These are phyloP conservation scores for Bacidia rubella DNA, from an alignment of 495 filamentous ascomycete genomes.

Conservation along the genomic window DNA sequence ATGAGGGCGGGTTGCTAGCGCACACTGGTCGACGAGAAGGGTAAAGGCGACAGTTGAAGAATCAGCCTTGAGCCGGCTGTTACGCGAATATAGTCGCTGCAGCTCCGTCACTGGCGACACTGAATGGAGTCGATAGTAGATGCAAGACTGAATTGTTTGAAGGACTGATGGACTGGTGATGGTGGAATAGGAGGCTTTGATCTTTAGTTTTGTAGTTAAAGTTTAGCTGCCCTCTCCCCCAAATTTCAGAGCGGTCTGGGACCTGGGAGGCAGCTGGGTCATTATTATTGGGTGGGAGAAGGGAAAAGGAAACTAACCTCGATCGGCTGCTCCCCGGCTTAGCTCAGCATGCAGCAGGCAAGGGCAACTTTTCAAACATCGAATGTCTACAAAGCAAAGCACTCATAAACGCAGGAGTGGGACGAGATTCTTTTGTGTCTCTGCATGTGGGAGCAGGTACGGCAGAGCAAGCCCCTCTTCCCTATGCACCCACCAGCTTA, in stretches of 20 bases:
- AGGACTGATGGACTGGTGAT: not conserved
- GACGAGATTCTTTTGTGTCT: too few species aligned
- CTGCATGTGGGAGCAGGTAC: not conserved
- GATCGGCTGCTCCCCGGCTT: not conserved
- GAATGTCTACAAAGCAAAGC: too few species aligned
- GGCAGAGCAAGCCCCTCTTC: not conserved
- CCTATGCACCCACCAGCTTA: not conserved
- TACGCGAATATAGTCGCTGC: not conserved
- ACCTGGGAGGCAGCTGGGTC: not conserved
- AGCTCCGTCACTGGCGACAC: not conserved
- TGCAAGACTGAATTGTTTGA: not conserved
- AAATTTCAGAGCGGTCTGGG: not conserved
- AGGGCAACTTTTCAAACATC: too few species aligned
- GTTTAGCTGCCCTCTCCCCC: not conserved
- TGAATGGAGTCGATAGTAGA: not conserved
- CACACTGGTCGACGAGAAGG: not conserved
- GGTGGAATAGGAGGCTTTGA: not conserved
- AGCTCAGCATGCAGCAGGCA: too few species aligned
- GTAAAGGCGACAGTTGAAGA: not conserved
- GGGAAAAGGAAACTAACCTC: too few species aligned
- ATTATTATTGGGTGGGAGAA: too few species aligned
- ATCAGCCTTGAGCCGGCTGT: not conserved
- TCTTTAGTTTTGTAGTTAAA: not conserved
- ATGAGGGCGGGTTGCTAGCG: conserved; percentile 6
- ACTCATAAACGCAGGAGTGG: too few species aligned